These are phyloP conservation scores for Peronospora destructor DNA, from an alignment of 352 stramenopile genomes.

Conservation along the genomic window DNA sequence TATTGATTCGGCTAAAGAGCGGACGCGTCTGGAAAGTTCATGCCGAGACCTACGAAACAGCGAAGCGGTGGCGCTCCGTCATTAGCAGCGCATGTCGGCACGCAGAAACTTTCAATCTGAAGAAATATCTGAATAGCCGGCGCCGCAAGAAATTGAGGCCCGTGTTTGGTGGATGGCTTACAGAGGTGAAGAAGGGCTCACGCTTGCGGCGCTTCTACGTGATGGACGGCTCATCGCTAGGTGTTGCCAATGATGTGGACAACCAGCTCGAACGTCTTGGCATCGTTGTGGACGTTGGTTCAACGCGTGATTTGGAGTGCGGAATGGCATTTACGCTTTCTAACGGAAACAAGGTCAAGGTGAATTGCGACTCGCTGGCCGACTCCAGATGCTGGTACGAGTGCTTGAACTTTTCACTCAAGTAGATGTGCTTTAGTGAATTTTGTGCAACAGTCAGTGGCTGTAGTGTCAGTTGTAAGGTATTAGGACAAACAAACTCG, in stretches of 20 bases:
- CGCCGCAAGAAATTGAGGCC: constrained; percentile 59
- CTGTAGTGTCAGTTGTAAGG: constrained; percentile 16
- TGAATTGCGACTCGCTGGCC: constrained; percentile 64
- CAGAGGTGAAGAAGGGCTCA: constrained; percentile 34
- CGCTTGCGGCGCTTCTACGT: constrained; percentile 72
- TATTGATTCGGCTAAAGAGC: constrained; percentile 61
- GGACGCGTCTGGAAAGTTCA: constrained; percentile 63
- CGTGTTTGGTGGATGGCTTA: constrained; percentile 79
- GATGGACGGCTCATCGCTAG: constrained; percentile 56
- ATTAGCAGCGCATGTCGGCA: constrained; percentile 44
- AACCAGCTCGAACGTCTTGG: constrained; percentile 64
- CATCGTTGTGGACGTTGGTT: constrained; percentile 51
- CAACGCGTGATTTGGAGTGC: constrained; percentile 54
- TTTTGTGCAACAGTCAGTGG: constrained; percentile 36
- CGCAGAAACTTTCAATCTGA: constrained; percentile 50
- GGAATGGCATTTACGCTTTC: constrained; percentile 64
- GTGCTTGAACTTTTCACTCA: constrained; percentile 46
- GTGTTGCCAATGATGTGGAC: constrained; percentile 75
- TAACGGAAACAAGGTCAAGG: constrained; percentile 52
- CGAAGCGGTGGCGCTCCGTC: constrained; percentile 68
- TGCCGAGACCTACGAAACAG: constrained; percentile 69
- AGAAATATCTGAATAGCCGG: constrained; percentile 59
- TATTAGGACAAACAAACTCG: constrained; percentile 7
- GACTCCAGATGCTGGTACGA: constrained; percentile 71
- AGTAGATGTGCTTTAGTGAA: constrained; percentile 15